Conservation (phyloP, 2,329 filamentous ascomycete species). For the Diaporthe sp. region DNA sequence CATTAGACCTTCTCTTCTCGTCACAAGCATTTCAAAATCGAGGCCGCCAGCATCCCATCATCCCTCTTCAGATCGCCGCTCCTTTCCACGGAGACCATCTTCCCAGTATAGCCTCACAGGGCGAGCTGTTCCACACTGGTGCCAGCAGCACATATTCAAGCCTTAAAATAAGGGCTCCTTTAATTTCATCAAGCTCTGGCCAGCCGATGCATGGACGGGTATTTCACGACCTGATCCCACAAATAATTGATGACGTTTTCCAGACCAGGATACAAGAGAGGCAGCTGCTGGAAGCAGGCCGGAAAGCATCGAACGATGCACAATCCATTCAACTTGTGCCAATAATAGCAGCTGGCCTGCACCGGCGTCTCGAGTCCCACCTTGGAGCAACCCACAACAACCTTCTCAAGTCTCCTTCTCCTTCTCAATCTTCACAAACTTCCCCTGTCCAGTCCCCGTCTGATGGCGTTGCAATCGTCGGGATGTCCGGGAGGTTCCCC, state of each 20-base stretch:
- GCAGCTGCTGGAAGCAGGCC: background rate
- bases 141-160: background rate
- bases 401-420: background rate
- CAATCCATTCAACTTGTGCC: background rate
- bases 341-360: constrained; percentile 17
- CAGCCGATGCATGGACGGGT: background rate
- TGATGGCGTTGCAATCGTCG: constrained; percentile 40
- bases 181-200: background rate
- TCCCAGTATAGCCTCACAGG: background rate
- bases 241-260: constrained; percentile 19
- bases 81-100: constrained; percentile 10
- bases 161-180: background rate
- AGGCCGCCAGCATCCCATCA: background rate
- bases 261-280: background rate
- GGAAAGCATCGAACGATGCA: background rate
- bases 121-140: background rate
- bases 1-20: background rate
- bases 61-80: constrained; percentile 13
- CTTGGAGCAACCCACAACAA: background rate
- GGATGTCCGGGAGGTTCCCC: constrained; percentile 27
- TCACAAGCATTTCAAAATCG: constrained; percentile 10
- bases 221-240: background rate
- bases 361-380: constrained; percentile 8
- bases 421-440: background rate
- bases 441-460: background rate